phyloP scores from a whole-genome alignment of 1,284 basidiomycete genomes.

The Golubevia pallescens region DNA sequence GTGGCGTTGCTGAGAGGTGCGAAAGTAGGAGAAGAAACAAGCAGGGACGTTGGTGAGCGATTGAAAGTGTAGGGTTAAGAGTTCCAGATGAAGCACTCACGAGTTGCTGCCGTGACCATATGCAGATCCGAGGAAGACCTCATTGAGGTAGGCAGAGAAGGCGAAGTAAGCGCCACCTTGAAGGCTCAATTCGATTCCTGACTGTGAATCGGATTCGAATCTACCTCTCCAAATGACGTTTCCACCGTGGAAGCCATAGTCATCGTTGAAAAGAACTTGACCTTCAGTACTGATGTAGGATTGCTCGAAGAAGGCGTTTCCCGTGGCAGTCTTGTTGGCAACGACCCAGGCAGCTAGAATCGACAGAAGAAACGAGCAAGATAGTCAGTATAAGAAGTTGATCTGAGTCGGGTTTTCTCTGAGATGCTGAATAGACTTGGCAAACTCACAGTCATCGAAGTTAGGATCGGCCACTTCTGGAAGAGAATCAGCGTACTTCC shows the following conservation, averaged over 20 bases:
- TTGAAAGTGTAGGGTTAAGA: no score
- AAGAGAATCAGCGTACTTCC: conserved; percentile 14
- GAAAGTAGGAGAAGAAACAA: no score
- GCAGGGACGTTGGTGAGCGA: no score
- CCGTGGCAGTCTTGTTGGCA: conserved; percentile 21
- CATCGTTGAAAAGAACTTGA: conserved; percentile 25
- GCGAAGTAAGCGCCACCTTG: conserved; percentile 29
- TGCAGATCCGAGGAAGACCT: conserved; percentile 22
- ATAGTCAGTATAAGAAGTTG: no score
- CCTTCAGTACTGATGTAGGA: conserved; percentile 23
- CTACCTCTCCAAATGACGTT: conserved; percentile 33
- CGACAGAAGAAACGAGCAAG: no score
- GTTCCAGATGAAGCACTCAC: no score
- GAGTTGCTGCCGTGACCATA: not conserved
- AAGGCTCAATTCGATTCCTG: conserved; percentile 18
- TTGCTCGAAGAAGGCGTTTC: conserved; percentile 26
- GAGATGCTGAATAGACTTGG: no score
- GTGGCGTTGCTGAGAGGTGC: conserved; percentile 6
- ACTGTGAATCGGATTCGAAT: conserved; percentile 7
- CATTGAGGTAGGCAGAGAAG: conserved; percentile 30
- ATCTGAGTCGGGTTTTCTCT: no score
- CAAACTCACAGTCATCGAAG: conserved; percentile 18
- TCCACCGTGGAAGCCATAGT: conserved; percentile 36
- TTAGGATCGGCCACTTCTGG: conserved; percentile 10
- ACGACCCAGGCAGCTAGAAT: no score